These are phyloP conservation scores for Salix exigua DNA, from an alignment of 345 rosid species.

Conservation along the genomic window DNA sequence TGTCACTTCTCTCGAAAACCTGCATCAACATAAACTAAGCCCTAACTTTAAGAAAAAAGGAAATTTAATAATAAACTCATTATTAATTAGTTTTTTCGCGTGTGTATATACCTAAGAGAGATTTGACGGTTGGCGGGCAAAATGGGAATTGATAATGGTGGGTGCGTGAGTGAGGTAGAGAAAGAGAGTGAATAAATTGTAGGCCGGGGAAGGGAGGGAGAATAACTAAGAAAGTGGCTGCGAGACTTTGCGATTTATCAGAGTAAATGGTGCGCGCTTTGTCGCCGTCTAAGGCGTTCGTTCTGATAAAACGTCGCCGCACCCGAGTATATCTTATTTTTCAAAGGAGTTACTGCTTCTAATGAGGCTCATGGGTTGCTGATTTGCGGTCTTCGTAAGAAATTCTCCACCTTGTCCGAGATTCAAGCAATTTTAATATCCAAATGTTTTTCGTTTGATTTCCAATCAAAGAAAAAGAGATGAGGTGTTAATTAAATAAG, in stretches of 20 bases:
- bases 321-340: conserved; percentile 10
- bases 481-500: too few species aligned
- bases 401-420: too few species aligned
- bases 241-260: neutral
- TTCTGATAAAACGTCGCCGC: conserved; percentile 29
- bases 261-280: conserved; percentile 18
- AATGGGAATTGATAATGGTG: conserved; percentile 27
- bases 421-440: too few species aligned
- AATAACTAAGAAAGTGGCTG: neutral
- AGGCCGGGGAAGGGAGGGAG: neutral
- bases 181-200: neutral
- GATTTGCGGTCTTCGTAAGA: too few species aligned
- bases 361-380: too few species aligned
- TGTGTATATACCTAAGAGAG: conserved; percentile 19
- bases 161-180: conserved; percentile 2
- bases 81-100: neutral
- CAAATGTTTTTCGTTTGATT: too few species aligned
- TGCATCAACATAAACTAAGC: neutral
- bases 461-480: too few species aligned
- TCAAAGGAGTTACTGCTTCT: too few species aligned
- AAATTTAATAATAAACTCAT: neutral
- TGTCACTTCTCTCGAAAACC: neutral
- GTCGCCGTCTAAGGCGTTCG: conserved; percentile 22
- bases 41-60: neutral
- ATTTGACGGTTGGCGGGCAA: conserved; percentile 33